Evolutionary conservation across 768 basidiomycete species (phyloP).

Genomic region (Mycena maculata): DNA sequence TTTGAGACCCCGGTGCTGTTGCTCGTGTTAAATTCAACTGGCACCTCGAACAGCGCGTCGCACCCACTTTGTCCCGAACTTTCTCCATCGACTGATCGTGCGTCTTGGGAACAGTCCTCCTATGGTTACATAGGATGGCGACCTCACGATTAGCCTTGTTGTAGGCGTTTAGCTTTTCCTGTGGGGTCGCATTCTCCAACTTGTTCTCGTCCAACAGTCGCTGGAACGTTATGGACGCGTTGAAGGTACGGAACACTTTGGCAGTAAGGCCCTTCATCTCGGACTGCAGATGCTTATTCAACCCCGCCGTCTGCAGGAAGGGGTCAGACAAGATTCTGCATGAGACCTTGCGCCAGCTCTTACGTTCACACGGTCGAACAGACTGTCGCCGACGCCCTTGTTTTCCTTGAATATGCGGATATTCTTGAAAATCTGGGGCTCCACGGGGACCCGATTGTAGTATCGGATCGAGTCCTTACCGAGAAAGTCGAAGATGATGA

Average conservation of each 20-base stretch:
- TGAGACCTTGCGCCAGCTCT: conserved; percentile 41
- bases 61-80: conserved; percentile 86
- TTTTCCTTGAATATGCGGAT: conserved; percentile 96
- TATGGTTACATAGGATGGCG: conserved; percentile 99
- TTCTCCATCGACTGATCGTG: conserved; percentile 96
- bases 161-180: conserved; percentile 97
- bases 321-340: conserved; percentile 32
- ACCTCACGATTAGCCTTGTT: conserved; percentile 98
- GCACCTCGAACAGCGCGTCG: background rate
- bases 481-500: conserved; percentile 94
- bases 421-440: conserved; percentile 96
- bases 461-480: conserved; percentile 99
- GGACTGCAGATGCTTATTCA: conserved; percentile 92
- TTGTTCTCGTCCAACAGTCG: conserved; percentile 81
- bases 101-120: conserved; percentile 91
- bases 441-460: conserved; percentile 91
- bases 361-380: conserved; percentile 97
- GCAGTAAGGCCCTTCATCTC: conserved; percentile 99
- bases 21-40: background rate
- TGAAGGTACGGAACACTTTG: conserved; percentile 99
- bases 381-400: conserved; percentile 86
- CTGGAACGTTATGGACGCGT: conserved; percentile 97
- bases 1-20: conserved; percentile 76
- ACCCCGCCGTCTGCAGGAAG: conserved; percentile 67
- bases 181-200: conserved; percentile 74